phyloP scores from a whole-genome alignment of 2,329 filamentous ascomycete species.

The Colletotrichum tofieldiae region DNA sequence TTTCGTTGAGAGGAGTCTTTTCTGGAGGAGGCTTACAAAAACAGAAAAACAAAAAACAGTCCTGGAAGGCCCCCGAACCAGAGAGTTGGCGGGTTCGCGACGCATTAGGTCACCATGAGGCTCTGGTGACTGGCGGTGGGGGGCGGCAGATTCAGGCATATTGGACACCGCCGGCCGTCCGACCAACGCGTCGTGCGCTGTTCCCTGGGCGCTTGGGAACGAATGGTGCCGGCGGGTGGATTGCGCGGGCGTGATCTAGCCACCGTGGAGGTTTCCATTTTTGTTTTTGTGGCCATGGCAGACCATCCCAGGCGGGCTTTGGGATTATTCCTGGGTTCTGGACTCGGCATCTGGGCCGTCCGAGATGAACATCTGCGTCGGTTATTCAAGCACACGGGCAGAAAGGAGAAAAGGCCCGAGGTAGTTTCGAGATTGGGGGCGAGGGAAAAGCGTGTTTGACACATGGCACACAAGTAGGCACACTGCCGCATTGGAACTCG shows the following conservation, averaged over 20 bases:
- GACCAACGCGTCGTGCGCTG: neutral
- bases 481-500: too few relatives aligned
- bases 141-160: neutral
- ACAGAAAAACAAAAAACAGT: neutral
- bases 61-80: neutral
- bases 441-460: too few relatives aligned
- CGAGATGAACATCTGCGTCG: conserved; percentile 12
- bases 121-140: conserved; percentile 15
- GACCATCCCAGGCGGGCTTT: neutral
- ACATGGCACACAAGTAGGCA: too few relatives aligned
- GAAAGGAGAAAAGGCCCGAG: conserved; percentile 20
- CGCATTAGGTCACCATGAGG: conserved; percentile 32
- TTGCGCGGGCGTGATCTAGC: neutral
- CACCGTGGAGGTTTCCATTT: neutral
- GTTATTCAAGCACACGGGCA: neutral
- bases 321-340: neutral
- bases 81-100: neutral
- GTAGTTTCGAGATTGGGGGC: conserved; percentile 24
- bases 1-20: conserved; percentile 15
- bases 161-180: neutral
- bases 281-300: neutral
- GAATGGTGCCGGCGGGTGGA: neutral
- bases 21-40: too few relatives aligned
- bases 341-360: conserved; percentile 30
- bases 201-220: neutral